These are phyloP conservation scores for Syzygium aromaticum DNA, from an alignment of 345 rosid species.

Conservation along the genomic window DNA sequence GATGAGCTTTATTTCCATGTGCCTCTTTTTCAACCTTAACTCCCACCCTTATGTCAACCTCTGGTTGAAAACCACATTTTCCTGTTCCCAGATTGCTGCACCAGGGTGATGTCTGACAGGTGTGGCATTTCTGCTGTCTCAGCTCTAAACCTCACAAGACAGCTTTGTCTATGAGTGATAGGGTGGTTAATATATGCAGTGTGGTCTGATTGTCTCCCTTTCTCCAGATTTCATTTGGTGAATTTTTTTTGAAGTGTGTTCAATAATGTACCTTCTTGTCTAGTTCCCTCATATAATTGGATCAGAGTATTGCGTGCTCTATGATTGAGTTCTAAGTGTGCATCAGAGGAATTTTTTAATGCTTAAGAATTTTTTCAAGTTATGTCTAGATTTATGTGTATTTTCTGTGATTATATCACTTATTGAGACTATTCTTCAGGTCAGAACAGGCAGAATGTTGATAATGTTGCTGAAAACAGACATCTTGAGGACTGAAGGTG, in stretches of 20 bases:
- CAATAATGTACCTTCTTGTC: not conserved
- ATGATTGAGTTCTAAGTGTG: not conserved
- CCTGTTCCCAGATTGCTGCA: not conserved
- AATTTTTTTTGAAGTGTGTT: not conserved
- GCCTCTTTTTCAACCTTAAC: not conserved
- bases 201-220: not conserved
- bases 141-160: too few species aligned
- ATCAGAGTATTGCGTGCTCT: not conserved
- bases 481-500: constrained; percentile 79
- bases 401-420: not conserved
- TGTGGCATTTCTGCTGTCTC: not conserved
- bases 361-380: not conserved
- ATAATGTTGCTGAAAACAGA: constrained; percentile 57
- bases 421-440: not conserved
- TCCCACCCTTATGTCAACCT: not conserved
- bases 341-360: not conserved
- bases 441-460: not conserved
- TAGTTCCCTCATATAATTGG: not conserved
- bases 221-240: not conserved
- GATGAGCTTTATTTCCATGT: not conserved
- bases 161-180: too few species aligned
- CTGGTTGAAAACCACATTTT: not conserved
- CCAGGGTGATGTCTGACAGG: not conserved
- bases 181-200: not conserved
- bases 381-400: not conserved